phyloP scores from a whole-genome alignment of 208 protist species.

The Acanthamoeba triangularis region DNA sequence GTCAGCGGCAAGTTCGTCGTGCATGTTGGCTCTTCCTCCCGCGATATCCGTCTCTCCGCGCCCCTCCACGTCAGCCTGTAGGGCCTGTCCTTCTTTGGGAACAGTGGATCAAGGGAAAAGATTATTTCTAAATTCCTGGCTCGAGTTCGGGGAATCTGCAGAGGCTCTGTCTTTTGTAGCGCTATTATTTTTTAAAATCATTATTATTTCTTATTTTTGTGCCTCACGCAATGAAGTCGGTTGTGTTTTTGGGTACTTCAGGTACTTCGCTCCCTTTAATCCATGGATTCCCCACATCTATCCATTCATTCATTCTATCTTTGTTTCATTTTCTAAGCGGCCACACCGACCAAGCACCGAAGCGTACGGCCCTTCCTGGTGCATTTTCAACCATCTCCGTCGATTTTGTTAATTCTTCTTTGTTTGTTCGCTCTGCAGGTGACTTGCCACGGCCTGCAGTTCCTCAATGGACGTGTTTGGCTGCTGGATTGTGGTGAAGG shows the following conservation, averaged over 20 bases:
- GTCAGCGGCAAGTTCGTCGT: conserved; percentile 78
- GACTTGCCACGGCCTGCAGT: conserved; percentile 77
- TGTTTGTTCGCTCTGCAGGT: conserved; percentile 24
- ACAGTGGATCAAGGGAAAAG: too few relatives aligned
- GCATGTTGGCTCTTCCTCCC: conserved; percentile 81
- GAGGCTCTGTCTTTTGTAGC: too few relatives aligned
- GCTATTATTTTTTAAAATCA: too few relatives aligned
- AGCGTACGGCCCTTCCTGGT: conserved; percentile 1
- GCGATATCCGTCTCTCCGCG: conserved; percentile 78
- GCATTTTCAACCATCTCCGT: background rate
- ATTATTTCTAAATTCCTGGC: too few relatives aligned
- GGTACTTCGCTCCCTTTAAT: background rate
- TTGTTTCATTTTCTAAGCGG: conserved; percentile 16
- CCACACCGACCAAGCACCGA: conserved; percentile 70
- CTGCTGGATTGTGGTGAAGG: conserved; percentile 83
- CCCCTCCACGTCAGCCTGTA: background rate
- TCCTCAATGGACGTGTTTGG: conserved; percentile 78
- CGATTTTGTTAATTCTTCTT: background rate
- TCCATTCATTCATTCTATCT: background rate
- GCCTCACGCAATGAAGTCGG: conserved; percentile 40
- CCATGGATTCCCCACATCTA: background rate
- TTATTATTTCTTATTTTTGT: too few relatives aligned
- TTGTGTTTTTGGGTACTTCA: conserved; percentile 66
- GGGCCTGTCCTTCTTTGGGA: too few relatives aligned
- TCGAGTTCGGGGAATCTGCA: too few relatives aligned